These are phyloP conservation scores for Austropuccinia psidii DNA, from an alignment of 1,284 basidiomycete genomes.

Conservation along the genomic window DNA sequence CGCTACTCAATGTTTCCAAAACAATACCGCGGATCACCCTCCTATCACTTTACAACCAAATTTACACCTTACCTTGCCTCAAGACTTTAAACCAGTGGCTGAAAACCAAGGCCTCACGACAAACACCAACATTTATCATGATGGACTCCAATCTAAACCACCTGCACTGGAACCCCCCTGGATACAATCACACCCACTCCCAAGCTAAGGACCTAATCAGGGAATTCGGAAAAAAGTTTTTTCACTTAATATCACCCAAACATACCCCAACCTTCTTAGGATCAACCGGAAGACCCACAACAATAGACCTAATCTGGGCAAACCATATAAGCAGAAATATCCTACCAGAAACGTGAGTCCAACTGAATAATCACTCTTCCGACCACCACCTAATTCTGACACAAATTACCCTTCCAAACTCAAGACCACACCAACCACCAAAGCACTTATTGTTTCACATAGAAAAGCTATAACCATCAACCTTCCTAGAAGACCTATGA, in stretches of 20 bases:
- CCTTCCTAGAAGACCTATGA: background rate
- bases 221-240: background rate
- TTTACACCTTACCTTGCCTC: background rate
- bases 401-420: no score
- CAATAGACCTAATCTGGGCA: background rate
- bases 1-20: background rate
- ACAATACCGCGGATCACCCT: background rate
- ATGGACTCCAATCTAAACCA: conserved; percentile 19
- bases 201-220: background rate
- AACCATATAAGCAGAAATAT: background rate
- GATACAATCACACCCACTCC: background rate
- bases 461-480: background rate
- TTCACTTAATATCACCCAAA: conserved; percentile 4
- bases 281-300: background rate
- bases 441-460: background rate
- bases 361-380: background rate
- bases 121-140: background rate
- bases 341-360: background rate
- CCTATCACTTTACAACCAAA: background rate
- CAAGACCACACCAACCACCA: no score
- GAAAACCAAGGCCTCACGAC: background rate
- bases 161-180: background rate
- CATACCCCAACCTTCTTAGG: background rate
- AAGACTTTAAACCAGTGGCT: background rate
- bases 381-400: no score